Evolutionary conservation across 768 basidiomycete genomes (phyloP).

Genomic region (Saitozyma sp.): DNA sequence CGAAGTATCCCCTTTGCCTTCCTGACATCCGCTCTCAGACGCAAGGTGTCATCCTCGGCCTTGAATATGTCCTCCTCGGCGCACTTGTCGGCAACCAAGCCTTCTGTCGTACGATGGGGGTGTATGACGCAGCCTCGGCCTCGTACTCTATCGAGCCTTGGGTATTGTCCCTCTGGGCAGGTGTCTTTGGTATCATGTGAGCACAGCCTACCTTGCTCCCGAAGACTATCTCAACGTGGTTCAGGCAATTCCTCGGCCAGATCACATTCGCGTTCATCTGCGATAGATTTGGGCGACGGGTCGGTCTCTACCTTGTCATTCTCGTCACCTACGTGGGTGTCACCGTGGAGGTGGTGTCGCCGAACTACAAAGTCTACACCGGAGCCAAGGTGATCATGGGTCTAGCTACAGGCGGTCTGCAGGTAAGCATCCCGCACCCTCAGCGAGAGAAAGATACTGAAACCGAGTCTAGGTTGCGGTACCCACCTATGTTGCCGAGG

Average conservation of each 20-base stretch:
- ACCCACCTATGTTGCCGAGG: conserved; percentile 22
- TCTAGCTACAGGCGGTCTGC: conserved; percentile 23
- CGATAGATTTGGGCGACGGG: conserved; percentile 21
- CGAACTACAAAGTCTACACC: conserved; percentile 19
- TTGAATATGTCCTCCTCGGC: neutral
- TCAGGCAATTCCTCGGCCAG: conserved; percentile 17
- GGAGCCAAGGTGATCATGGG: conserved; percentile 30
- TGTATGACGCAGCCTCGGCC: neutral
- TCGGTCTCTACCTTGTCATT: conserved; percentile 14
- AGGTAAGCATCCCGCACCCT: conserved; percentile 11
- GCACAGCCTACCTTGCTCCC: no score
- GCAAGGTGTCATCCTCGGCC: neutral
- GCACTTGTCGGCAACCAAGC: neutral
- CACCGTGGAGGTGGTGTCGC: conserved; percentile 23
- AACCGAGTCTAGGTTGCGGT: no score
- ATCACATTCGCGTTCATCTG: neutral
- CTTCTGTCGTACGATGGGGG: neutral
- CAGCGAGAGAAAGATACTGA: no score
- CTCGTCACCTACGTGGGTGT: conserved; percentile 24
- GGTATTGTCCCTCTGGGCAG: neutral
- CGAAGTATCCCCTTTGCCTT: neutral
- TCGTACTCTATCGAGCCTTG: neutral
- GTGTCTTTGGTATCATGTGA: conserved; percentile 2
- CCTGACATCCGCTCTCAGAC: neutral
- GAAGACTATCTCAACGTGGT: neutral